These are phyloP conservation scores for Raphanus sativus DNA, from an alignment of 345 rosid genomes.

Conservation along the genomic window DNA sequence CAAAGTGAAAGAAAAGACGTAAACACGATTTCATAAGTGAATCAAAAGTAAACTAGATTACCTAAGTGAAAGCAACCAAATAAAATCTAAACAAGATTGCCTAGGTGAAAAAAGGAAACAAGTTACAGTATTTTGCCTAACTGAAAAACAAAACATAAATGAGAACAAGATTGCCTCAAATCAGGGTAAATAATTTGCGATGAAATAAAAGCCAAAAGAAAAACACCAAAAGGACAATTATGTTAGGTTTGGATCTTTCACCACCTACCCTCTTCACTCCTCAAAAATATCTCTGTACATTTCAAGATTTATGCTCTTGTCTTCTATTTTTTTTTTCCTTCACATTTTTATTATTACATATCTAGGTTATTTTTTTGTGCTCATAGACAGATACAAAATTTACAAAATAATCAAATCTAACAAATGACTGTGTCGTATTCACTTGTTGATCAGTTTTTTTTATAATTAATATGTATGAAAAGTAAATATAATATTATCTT, in stretches of 20 bases:
- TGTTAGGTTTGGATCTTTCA: not conserved
- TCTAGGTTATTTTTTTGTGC: no score
- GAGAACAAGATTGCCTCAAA: not conserved
- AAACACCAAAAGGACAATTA: not conserved
- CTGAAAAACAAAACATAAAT: not conserved
- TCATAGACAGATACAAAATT: no score
- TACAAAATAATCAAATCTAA: no score
- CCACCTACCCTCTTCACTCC: not conserved
- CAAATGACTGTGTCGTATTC: no score
- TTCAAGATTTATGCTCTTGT: not conserved
- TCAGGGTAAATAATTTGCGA: not conserved
- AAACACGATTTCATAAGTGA: not conserved
- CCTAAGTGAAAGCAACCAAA: not conserved
- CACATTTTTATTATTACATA: not conserved
- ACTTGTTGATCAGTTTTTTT: no score
- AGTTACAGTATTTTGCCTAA: not conserved
- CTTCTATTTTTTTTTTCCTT: not conserved
- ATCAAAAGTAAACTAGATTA: not conserved
- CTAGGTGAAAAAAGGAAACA: not conserved
- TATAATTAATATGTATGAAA: no score
- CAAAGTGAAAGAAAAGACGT: not conserved
- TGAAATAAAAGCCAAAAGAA: not conserved
- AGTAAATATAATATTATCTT: no score
- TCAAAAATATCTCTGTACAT: not conserved
- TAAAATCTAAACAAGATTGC: not conserved